These are phyloP conservation scores for Hypoxylon sp. DNA, from an alignment of 2,329 filamentous ascomycete genomes.

Conservation along the genomic window DNA sequence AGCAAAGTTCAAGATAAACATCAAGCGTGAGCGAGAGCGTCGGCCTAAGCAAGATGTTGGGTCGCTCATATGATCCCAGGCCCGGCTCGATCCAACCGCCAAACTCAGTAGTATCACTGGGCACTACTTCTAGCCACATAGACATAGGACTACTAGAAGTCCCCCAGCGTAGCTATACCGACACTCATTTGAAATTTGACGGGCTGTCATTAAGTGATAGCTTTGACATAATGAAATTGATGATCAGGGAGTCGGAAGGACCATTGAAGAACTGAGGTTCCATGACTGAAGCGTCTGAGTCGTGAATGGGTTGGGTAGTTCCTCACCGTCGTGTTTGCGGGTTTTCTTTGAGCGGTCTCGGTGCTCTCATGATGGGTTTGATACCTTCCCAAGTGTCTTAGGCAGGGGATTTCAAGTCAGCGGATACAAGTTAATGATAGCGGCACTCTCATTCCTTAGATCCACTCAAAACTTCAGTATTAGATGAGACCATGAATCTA, in stretches of 20 bases:
- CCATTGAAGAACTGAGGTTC: neutral
- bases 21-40: conserved; percentile 37
- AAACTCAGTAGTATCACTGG: neutral
- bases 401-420: neutral
- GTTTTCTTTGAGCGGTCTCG: neutral
- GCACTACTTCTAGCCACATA: neutral
- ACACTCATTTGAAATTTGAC: neutral
- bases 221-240: neutral
- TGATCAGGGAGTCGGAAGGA: neutral
- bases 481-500: too few relatives aligned
- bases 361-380: neutral
- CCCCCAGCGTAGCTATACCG: neutral
- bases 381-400: neutral
- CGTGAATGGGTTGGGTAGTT: neutral
- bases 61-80: conserved; percentile 35
- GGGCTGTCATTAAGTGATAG: neutral
- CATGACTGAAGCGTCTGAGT: neutral
- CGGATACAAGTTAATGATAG: neutral
- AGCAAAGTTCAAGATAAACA: conserved; percentile 39
- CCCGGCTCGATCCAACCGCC: neutral
- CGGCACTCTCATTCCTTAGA: conserved; percentile 1
- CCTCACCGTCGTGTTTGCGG: neutral
- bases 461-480: too few relatives aligned
- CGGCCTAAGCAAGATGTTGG: conserved; percentile 20
- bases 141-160: neutral